These are phyloP conservation scores for Blepharisma stoltei DNA, from an alignment of 73 alveolate genomes.

Conservation along the genomic window DNA sequence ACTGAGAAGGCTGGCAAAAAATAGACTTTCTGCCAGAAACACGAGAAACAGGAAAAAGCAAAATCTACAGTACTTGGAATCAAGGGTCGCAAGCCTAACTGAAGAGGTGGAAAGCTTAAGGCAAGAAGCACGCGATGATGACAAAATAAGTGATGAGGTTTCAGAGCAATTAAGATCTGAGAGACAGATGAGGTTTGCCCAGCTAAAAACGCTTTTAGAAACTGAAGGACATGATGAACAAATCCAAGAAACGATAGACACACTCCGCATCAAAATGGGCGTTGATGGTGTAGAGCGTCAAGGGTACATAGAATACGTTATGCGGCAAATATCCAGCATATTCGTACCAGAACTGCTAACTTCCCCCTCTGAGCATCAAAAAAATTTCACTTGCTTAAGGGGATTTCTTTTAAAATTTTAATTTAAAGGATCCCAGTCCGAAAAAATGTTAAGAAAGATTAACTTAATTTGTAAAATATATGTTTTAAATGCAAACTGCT, in stretches of 20 bases:
- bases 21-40: constrained; percentile 12
- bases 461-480: too few relatives aligned
- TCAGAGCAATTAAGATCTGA: background rate
- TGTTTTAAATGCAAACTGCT: too few relatives aligned
- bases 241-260: background rate
- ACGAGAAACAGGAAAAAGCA: constrained; percentile 18
- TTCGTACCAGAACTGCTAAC: background rate
- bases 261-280: background rate
- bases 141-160: background rate
- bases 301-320: constrained; percentile 17
- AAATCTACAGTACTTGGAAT: background rate
- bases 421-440: too few relatives aligned
- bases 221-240: background rate
- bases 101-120: constrained; percentile 23
- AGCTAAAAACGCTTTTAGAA: constrained; percentile 2
- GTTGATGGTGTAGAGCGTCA: constrained; percentile 17
- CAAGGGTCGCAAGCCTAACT: background rate
- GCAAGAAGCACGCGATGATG: background rate
- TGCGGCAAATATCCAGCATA: constrained; percentile 5
- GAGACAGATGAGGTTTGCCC: background rate
- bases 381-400: too few relatives aligned
- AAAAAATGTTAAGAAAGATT: too few relatives aligned
- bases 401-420: too few relatives aligned
- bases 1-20: background rate
- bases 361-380: too few relatives aligned